Conservation (phyloP, 2,329 filamentous ascomycete species). For the Fusarium kyushuense region DNA sequence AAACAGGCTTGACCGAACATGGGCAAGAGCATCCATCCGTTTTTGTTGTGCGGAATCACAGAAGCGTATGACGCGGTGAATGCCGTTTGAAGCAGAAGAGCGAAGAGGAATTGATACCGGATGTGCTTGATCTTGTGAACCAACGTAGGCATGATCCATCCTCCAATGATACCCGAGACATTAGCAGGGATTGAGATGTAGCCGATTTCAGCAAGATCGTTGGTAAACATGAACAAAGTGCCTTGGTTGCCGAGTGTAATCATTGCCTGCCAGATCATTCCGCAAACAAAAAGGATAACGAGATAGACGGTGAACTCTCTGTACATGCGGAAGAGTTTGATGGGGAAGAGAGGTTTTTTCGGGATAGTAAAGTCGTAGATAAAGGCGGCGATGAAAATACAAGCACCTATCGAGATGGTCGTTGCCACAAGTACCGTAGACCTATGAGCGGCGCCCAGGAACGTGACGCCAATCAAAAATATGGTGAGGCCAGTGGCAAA, state of each 20-base stretch:
- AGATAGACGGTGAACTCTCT: slow-evolving; percentile 19
- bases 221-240: slow-evolving; percentile 21
- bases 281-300: slow-evolving; percentile 10
- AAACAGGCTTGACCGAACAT: slow-evolving; percentile 20
- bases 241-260: slow-evolving; percentile 3
- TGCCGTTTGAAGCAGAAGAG: slow-evolving; percentile 6
- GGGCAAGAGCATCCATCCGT: slow-evolving; percentile 1
- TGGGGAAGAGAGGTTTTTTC: slow-evolving; percentile 6
- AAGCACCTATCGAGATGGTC: slow-evolving; percentile 6
- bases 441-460: slow-evolving; percentile 6
- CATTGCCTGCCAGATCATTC: slow-evolving; percentile 21
- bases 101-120: slow-evolving; percentile 18
- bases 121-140: slow-evolving; percentile 24
- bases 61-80: slow-evolving; percentile 15
- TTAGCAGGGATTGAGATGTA: slow-evolving; percentile 5
- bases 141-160: slow-evolving; percentile 20
- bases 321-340: slow-evolving; percentile 14
- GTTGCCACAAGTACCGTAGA: slow-evolving; percentile 12
- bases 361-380: slow-evolving; percentile 19
- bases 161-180: slow-evolving; percentile 12
- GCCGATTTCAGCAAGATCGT: slow-evolving; percentile 8
- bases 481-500: slow-evolving; percentile 12
- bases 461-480: slow-evolving; percentile 2
- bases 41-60: slow-evolving; percentile 14
- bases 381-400: slow-evolving; percentile 12